Evolutionary conservation across 805 yeast species (phyloP), one percentile per base, ranked within the genome.

Genomic region (Lachancea dasiensis): DNA sequence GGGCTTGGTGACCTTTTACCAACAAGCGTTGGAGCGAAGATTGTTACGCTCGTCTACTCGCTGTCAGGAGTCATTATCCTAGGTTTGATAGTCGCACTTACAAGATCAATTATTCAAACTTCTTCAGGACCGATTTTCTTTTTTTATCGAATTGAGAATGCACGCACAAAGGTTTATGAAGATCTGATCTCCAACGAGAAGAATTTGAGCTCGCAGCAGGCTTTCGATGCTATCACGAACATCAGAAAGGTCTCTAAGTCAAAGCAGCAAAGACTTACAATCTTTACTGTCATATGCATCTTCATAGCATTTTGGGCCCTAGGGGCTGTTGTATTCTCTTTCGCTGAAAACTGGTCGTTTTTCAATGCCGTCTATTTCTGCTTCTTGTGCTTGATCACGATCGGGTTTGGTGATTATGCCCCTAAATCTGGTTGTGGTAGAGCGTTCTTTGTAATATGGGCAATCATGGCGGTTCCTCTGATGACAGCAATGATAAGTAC

Each of bases 1-100:
- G 96, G 96, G 0, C 65, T 80, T 13, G 95, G 95, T 26, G 92
- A 83, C 49, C 67, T 81, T 23, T 64, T 70, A 0, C 89, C 95
- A 0, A 25, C 40, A 0, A 58, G 70, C 1, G 61, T 68, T 2
- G 75, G 77, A 1, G 69, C 81, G 0, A 73, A 75, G 52, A 79
- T 78, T 0, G 60, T 83, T 44, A 64, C 73, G 1, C 63, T 86
- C 36, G 55, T 81, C 2, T 84, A 77, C 61, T 75, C 92, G 5
- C 57, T 83, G 13, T 59, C 75, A 10, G 95, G 95, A 0, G 74
- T 87, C 14, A 58, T 87, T 22, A 63, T 79, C 19, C 68, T 86
- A 53, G 95, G 95, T 45, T 65, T 87, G 34, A 75, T 85, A 11
- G 68, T 87, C 16, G 72, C 83, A 0, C 75, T 82, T 64, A 78